phyloP scores from a whole-genome alignment of 2,329 filamentous ascomycete genomes.

The Botrytis deweyae region DNA sequence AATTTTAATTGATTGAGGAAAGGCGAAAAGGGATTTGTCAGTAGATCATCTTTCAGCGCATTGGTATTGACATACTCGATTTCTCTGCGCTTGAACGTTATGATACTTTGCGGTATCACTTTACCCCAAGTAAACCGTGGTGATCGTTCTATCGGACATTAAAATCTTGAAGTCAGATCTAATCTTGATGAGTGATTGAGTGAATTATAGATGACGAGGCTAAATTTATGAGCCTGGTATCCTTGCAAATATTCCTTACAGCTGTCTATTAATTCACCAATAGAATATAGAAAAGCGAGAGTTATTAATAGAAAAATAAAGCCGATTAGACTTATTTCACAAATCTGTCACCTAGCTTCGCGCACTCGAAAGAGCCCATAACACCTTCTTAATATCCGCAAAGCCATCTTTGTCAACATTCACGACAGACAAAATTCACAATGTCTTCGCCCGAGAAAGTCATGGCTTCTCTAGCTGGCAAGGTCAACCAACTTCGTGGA shows the following conservation, averaged over 20 bases:
- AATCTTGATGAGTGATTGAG: background rate
- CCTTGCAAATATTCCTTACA: background rate
- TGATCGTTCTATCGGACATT: background rate
- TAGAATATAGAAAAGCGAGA: background rate
- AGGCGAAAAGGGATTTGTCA: background rate
- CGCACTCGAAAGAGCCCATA: background rate
- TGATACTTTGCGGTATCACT: background rate
- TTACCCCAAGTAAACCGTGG: background rate
- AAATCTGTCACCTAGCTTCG: background rate
- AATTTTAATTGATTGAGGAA: background rate
- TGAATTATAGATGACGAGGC: background rate
- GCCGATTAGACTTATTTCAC: no score
- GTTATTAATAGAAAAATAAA: background rate
- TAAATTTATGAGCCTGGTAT: background rate
- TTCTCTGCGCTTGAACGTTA: background rate
- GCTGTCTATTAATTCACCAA: background rate
- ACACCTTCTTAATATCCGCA: background rate
- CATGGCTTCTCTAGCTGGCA: background rate
- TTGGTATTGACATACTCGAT: rapidly evolving
- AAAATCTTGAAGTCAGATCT: background rate
- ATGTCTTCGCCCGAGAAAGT: background rate
- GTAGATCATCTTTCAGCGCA: background rate
- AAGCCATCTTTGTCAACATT: background rate
- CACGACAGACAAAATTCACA: background rate
- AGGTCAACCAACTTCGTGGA: background rate